These are phyloP conservation scores for Diphasiastrum complanatum DNA, from an alignment of 83 land plant species.

Conservation along the genomic window DNA sequence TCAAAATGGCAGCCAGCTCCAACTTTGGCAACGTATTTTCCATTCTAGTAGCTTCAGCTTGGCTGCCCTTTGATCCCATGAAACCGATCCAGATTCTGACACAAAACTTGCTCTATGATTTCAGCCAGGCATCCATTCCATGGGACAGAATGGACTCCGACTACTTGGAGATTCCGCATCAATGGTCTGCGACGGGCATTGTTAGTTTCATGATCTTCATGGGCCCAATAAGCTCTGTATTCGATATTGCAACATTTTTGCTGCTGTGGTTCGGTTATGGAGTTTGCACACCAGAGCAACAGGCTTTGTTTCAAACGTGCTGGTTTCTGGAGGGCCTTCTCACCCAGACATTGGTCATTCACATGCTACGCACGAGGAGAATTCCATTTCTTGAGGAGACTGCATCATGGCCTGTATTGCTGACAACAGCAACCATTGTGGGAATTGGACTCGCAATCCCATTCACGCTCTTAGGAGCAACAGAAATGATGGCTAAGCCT, in stretches of 20 bases:
- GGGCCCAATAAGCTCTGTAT: conserved; percentile 37
- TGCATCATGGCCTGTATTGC: conserved; percentile 47
- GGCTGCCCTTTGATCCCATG: conserved; percentile 40
- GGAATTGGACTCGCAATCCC: conserved; percentile 4
- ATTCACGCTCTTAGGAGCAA: neutral
- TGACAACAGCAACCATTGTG: neutral
- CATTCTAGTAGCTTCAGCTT: conserved; percentile 35
- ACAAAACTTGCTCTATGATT: conserved; percentile 44
- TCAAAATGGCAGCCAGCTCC: conserved; percentile 43
- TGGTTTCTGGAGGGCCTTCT: conserved; percentile 53
- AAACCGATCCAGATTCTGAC: conserved; percentile 44
- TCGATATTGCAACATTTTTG: conserved; percentile 33
- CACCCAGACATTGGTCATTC: conserved; percentile 46
- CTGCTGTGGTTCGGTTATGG: conserved; percentile 38
- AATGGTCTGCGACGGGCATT: conserved; percentile 38
- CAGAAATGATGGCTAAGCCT: neutral
- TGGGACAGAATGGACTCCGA: conserved; percentile 59
- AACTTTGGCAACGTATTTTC: conserved; percentile 46
- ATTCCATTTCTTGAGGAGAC: conserved; percentile 45
- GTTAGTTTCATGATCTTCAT: conserved; percentile 43
- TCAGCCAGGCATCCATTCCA: conserved; percentile 49
- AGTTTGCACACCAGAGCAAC: neutral
- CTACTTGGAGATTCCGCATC: conserved; percentile 33
- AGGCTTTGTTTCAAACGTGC: conserved; percentile 35
- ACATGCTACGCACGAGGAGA: conserved; percentile 45